Base-by-base conservation (phyloP, 305 asterid genomes). In the Solanum hybrid region DNA sequence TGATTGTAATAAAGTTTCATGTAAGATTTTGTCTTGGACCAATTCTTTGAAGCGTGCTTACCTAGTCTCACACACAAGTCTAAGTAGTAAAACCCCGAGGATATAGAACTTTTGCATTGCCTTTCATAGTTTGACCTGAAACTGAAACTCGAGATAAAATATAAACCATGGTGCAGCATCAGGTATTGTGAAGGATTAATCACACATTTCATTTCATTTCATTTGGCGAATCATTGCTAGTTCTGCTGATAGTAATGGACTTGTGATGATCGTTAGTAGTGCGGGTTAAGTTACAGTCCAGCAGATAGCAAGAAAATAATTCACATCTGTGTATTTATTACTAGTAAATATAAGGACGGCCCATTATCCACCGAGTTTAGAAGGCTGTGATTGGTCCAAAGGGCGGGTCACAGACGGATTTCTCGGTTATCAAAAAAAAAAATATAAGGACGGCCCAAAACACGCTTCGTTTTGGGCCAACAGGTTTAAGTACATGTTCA, bases 1-100 rank as follows among this genome's bases (percentile, higher is more conserved):
- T 90, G 89, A 78, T 88, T 92, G 94, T 93, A 92, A 94, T 93
- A 93, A 94, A 87, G 66, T 71, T 35, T 91, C 78, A 38, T 91
- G 91, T 92, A 93, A 85, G 91, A 88, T 91, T 92, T 90, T 93
- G 17, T 34, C 40, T 90, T 91, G 78, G 81, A 22, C 88, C 77
- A 19, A 22, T 85, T 85, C 87, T 85, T 85, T 56, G 76, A 85
- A 85, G 87, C 76, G 17, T 82, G 71, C 69, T 85, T 31, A 32
- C 77, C 51, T 60, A 85, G 51, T 32, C 2, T 29, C 40, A 51
- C 10, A 19, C 10, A 19, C 76, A 32, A 12, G n/a, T 85, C 42
- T 71, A 29, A 35, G 75, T 78, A 87, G 91, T 89, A 89, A 87
- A 84, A 19, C 51, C 51, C 51, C 3, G n/a, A 32, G 77, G 42